phyloP scores from a whole-genome alignment of 805 yeast species.

The Cyberlindnera euphorbiiphila region DNA sequence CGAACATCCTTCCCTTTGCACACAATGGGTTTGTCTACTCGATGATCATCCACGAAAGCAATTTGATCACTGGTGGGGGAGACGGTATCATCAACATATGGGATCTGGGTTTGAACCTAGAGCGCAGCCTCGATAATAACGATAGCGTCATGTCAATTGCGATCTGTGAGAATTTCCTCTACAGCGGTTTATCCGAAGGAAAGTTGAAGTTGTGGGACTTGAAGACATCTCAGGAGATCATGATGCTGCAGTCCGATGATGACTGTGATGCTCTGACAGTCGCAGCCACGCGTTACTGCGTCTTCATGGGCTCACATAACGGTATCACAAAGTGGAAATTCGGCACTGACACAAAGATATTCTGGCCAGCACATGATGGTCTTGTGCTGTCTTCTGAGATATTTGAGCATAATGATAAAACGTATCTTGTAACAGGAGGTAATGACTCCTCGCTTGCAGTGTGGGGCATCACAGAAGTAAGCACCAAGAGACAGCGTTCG shows the following conservation, averaged over 20 bases:
- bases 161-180: slow-evolving; percentile 61
- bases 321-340: slow-evolving; percentile 52
- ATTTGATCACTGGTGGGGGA: slow-evolving; percentile 76
- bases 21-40: slow-evolving; percentile 89
- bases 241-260: slow-evolving; percentile 37
- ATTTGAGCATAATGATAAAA: slow-evolving; percentile 36
- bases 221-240: slow-evolving; percentile 67
- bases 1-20: slow-evolving; percentile 72
- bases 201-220: slow-evolving; percentile 82
- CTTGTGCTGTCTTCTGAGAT: slow-evolving; percentile 55
- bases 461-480: slow-evolving; percentile 52
- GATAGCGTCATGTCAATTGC: slow-evolving; percentile 72
- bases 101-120: slow-evolving; percentile 40
- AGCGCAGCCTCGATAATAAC: slow-evolving; percentile 51
- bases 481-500: slow-evolving; percentile 13
- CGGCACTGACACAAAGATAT: slow-evolving; percentile 38
- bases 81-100: slow-evolving; percentile 86
- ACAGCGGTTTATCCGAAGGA: slow-evolving; percentile 79
- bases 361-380: slow-evolving; percentile 53
- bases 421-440: slow-evolving; percentile 64
- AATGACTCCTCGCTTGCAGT: slow-evolving; percentile 62
- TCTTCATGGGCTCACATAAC: slow-evolving; percentile 53
- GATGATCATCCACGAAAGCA: slow-evolving; percentile 34
- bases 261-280: slow-evolving; percentile 55
- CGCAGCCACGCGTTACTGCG: slow-evolving; percentile 49